Conservation (phyloP, 345 rosid species). For the Acer yangbiense region DNA sequence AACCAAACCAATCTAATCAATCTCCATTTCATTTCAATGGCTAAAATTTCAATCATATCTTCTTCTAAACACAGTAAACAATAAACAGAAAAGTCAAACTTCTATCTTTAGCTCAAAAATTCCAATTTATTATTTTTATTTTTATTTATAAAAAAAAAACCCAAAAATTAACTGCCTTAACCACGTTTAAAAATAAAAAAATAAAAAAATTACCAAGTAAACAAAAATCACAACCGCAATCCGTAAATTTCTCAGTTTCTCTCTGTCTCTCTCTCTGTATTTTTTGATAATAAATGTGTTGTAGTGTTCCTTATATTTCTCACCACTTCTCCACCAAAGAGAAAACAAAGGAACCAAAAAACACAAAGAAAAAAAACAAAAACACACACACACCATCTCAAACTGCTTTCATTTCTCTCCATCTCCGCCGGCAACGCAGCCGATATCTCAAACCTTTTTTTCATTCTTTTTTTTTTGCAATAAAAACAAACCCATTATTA, state of each 20-base stretch:
- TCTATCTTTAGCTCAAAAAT: background rate
- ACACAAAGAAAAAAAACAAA: background rate
- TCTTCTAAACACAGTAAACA: no score
- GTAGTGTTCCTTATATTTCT: slow-evolving; percentile 4
- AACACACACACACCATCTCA: background rate
- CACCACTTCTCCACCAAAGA: slow-evolving; percentile 16
- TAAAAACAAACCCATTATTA: background rate
- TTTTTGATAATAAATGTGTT: no score
- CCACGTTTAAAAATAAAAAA: background rate
- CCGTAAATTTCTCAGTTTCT: slow-evolving; percentile 38
- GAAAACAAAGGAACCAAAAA: slow-evolving; percentile 5
- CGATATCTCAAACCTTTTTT: slow-evolving; percentile 44
- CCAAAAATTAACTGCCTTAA: background rate
- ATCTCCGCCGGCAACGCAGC: slow-evolving; percentile 66
- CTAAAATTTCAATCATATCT: background rate
- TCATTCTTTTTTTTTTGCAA: background rate
- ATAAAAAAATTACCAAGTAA: background rate
- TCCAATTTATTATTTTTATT: background rate
- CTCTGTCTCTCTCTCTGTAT: background rate
- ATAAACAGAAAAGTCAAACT: background rate
- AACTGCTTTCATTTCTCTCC: slow-evolving; percentile 50
- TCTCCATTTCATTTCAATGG: background rate
- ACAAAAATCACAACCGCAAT: slow-evolving; percentile 20
- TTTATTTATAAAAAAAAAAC: no score
- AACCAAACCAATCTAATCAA: background rate